phyloP scores from a whole-genome alignment of 78 protist genomes.

The Dictyostelium citrinum region DNA sequence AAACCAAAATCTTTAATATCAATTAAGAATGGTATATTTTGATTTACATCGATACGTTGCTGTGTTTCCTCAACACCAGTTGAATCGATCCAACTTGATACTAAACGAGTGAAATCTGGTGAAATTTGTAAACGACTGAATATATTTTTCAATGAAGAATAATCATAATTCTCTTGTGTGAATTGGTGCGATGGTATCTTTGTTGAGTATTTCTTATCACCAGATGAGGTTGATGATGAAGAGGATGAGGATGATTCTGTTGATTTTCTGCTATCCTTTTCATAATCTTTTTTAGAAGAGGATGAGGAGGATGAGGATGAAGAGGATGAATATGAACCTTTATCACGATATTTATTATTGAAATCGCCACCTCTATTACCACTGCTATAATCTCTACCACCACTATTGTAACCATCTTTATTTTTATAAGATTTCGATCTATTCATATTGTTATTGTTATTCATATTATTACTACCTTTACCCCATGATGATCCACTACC shows the following conservation, averaged over 20 bases:
- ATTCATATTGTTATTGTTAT: neutral
- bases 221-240: neutral
- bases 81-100: constrained; percentile 27
- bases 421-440: neutral
- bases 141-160: neutral
- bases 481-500: constrained; percentile 21
- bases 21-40: constrained; percentile 16
- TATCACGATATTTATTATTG: neutral
- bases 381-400: neutral
- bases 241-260: neutral
- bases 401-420: neutral
- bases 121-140: constrained; percentile 39
- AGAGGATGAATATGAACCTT: neutral
- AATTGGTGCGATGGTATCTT: constrained; percentile 33
- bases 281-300: neutral
- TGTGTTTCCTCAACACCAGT: neutral
- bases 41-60: neutral
- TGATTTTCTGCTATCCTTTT: neutral
- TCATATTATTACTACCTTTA: neutral
- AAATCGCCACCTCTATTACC: neutral
- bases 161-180: constrained; percentile 21
- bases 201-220: constrained; percentile 37
- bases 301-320: neutral
- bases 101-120: constrained; percentile 35
- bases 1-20: constrained; percentile 23